Evolutionary conservation across 306 rosid species (phyloP), one percentile per base, ranked within the genome.

Genomic region (Pterocarpus macrocarpus): DNA sequence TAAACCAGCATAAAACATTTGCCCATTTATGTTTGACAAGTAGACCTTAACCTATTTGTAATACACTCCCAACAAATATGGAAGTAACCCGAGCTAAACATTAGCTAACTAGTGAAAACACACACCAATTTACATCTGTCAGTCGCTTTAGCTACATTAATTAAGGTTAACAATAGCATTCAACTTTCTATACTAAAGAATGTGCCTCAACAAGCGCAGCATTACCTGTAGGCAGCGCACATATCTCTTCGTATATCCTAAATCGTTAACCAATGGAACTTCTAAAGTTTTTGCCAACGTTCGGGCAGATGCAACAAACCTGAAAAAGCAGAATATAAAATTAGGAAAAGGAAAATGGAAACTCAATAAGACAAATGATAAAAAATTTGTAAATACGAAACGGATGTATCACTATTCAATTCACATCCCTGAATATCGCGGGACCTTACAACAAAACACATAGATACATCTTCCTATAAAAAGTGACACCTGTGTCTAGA

Each of bases 231-330:
- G 92, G 86, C 99, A 96, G 66, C 99, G 94, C 17, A 96, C 97
- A 14, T 96, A 96, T 96, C 98, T 87, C 91, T 96, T 96, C 5
- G 99, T 94, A 85, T 96, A 96, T 76, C 99, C 99, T 86, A 96
- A 90, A 89, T 96, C 99, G 89, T 96, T 96, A 78, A 96, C 99
- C 83, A 96, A 90, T 6, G 99, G 99, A 74, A 96, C 99, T 90
- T 96, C 99, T 82, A 96, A 87, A 64, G 99, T 93, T 88, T 96
- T 96, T 36, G 97, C 98, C 87, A 96, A 86, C 82, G 90, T 98
- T 66, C 97, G 92, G 12, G 97, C 94, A 58, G 99, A 94, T 1
- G 97, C 91, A 78, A 94, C 97, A 86, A 96, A 92, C 98, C 99
- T 96, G 77, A 44, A 59, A 83, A 71, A 74, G 50, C 75, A 71